Conservation (phyloP, 192 early-diverging fungal species). For the Helicostylum pulchrum region DNA sequence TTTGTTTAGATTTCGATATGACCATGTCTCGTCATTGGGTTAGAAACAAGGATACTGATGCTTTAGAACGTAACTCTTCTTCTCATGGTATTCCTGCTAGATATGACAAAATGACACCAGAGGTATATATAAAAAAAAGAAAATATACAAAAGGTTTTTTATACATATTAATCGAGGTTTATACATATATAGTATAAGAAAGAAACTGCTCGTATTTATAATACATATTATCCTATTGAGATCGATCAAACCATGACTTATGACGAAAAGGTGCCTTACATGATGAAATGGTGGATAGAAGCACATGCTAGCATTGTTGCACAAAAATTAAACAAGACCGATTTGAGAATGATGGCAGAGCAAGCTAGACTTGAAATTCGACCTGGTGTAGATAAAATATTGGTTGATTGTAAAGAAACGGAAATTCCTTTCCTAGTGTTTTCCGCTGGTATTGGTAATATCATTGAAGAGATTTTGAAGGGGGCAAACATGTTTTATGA, state of each 20-base stretch:
- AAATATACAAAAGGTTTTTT: no score
- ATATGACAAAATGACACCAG: constrained; percentile 31
- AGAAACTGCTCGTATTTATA: constrained; percentile 44
- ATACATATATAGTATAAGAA: constrained; percentile 46
- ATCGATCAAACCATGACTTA: constrained; percentile 43
- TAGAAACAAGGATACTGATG: constrained; percentile 29
- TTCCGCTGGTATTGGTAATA: constrained; percentile 65
- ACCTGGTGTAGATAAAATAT: constrained; percentile 38
- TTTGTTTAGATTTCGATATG: constrained; percentile 65
- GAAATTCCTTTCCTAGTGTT: constrained; percentile 66
- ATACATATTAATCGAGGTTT: neutral
- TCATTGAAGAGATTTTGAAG: constrained; percentile 58
- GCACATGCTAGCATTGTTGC: constrained; percentile 57
- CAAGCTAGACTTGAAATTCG: constrained; percentile 51
- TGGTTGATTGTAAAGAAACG: constrained; percentile 29
- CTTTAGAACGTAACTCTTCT: constrained; percentile 40
- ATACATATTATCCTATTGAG: constrained; percentile 76
- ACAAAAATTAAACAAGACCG: constrained; percentile 44
- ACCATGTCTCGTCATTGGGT: constrained; percentile 57
- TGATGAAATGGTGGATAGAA: constrained; percentile 69
- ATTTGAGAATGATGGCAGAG: constrained; percentile 48
- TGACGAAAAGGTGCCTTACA: constrained; percentile 60
- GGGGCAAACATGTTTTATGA: constrained; percentile 36
- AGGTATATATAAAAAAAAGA: constrained; percentile 42
- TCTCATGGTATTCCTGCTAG: constrained; percentile 43